Evolutionary conservation across 495 filamentous ascomycete species (phyloP).

Genomic region (Neurospora sp.): DNA sequence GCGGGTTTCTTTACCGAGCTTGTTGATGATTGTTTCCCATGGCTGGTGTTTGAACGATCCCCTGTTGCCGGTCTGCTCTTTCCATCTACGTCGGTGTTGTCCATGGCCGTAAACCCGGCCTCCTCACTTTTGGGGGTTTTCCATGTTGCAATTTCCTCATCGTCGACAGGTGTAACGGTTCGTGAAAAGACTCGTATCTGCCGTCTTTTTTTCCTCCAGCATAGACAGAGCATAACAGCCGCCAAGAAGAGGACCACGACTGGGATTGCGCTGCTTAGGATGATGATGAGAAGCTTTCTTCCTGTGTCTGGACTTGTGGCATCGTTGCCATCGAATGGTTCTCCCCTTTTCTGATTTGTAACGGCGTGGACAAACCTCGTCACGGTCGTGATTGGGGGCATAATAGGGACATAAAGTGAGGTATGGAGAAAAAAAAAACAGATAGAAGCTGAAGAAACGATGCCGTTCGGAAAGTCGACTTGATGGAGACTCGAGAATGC

Average conservation of each 20-base stretch:
- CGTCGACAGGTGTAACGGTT: conserved; percentile 39
- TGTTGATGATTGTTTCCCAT: conserved; percentile 28
- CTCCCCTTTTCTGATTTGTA: neutral
- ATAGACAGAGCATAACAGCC: conserved; percentile 19
- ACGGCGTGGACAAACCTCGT: neutral
- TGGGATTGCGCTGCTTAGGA: conserved; percentile 33
- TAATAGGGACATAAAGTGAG: neutral
- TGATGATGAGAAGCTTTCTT: conserved; percentile 21
- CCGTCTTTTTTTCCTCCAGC: conserved; percentile 19
- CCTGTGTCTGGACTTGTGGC: neutral
- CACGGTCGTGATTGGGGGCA: neutral
- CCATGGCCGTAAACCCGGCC: conserved; percentile 4
- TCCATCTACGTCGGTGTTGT: conserved; percentile 13
- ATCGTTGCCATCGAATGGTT: neutral
- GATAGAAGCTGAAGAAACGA: neutral
- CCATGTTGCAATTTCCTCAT: conserved; percentile 44
- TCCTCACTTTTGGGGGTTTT: conserved; percentile 25
- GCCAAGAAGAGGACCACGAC: conserved; percentile 26
- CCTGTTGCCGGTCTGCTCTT: conserved; percentile 8
- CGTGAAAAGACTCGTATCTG: conserved; percentile 30
- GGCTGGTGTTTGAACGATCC: conserved; percentile 15
- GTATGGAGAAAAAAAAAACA: neutral
- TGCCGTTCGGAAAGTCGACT: neutral
- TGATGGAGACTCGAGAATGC: neutral
- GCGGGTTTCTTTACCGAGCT: conserved; percentile 28